Conservation (phyloP, 768 basidiomycete species). For the Leccinellum albellum region DNA sequence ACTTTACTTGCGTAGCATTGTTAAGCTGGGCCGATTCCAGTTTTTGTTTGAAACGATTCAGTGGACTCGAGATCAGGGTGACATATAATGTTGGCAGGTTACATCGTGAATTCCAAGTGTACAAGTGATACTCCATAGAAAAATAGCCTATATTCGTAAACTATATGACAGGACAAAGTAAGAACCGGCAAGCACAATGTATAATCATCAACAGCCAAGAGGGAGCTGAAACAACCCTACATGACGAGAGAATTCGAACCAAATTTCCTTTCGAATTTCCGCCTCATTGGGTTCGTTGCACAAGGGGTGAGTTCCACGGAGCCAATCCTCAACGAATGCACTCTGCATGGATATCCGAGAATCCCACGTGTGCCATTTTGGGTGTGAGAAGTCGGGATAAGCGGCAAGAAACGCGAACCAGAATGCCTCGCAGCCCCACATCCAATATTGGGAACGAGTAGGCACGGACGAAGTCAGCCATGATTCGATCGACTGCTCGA, state of each 20-base stretch:
- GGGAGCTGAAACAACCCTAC: neutral
- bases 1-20: neutral
- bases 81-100: neutral
- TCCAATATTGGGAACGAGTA: neutral
- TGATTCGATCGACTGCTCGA: neutral
- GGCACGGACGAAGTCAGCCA: neutral
- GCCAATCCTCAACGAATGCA: neutral
- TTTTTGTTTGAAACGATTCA: neutral
- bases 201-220: neutral
- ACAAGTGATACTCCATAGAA: neutral
- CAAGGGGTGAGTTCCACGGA: neutral
- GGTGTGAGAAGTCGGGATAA: neutral
- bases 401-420: neutral
- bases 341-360: neutral
- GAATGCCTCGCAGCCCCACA: neutral
- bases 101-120: neutral
- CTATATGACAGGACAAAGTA: neutral
- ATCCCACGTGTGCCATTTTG: neutral
- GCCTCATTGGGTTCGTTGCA: neutral
- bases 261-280: neutral
- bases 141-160: neutral
- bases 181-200: neutral
- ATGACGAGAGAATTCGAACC: neutral
- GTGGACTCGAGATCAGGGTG: neutral
- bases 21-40: neutral